Percentiles rank a stretch among this genome's conserved stretches.
These are phyloP conservation scores for Desmodesmus armatus DNA, from an alignment of 139 green algal genomes.

Conservation along the genomic window DNA sequence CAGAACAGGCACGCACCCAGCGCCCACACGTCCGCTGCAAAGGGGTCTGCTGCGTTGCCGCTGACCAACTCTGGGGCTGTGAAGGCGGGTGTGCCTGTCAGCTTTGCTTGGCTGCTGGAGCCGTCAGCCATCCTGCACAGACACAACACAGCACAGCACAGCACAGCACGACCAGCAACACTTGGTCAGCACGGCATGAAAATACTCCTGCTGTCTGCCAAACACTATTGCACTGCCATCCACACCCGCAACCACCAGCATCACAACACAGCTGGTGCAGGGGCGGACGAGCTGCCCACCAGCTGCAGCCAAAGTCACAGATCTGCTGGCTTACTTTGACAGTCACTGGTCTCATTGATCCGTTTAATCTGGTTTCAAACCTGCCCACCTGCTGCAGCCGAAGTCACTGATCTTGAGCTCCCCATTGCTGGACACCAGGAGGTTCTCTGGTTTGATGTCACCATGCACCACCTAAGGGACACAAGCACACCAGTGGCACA, in stretches of 20 bases:
- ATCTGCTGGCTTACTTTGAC: neutral
- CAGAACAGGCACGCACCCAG: conserved; percentile 85
- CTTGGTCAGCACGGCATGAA: too few species aligned
- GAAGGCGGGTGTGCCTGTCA: conserved; percentile 82
- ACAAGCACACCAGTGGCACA: neutral
- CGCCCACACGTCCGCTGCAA: conserved; percentile 84
- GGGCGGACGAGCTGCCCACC: too few species aligned
- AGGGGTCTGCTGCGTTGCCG: conserved; percentile 48
- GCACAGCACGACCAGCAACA: neutral
- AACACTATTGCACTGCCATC: too few species aligned
- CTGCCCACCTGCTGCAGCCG: conserved; percentile 72
- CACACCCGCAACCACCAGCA: too few species aligned
- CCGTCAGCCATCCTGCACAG: conserved; percentile 35
- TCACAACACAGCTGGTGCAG: too few species aligned
- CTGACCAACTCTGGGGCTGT: conserved; percentile 73
- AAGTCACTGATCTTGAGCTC: conserved; percentile 94
- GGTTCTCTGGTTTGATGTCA: conserved; percentile 94
- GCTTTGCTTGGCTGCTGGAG: conserved; percentile 51
- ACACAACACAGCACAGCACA: neutral
- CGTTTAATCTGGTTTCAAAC: neutral
- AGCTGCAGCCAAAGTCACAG: neutral
- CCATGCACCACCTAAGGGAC: conserved; percentile 74
- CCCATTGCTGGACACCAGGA: conserved; percentile 79
- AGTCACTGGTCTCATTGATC: too few species aligned
- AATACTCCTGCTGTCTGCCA: too few species aligned